Evolutionary conservation across 495 filamentous ascomycete species (phyloP), one percentile per base, ranked within the genome.

Genomic region (Penicillium malachiteum): DNA sequence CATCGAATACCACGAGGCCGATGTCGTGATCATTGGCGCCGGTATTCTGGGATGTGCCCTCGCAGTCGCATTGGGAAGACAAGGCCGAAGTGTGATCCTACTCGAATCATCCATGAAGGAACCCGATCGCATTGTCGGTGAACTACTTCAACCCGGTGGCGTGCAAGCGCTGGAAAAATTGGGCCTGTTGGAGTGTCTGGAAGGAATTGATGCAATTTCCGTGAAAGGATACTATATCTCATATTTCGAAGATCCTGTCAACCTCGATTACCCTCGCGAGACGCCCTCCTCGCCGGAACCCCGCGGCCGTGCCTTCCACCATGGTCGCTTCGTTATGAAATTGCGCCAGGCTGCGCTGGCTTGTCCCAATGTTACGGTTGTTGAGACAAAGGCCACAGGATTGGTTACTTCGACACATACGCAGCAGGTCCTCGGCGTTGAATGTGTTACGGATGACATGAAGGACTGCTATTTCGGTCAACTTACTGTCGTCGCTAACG

Each of bases 101-200:
- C 82, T 98, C 17, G 94, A 98, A 72, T 79, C 79, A 58, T 93
- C 87, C 71, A 76, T 96, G 69, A 92, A 93, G 72, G 90, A 97
- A 75, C 94, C 94, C 11, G 91, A 97, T 76, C 86, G 94, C 52
- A 98, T 98, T 63, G 92, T 98, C 17, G 94, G 94, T 51, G 94
- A 98, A 76, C 73, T 98, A 55, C 74, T 98, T 65, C 94, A 98
- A 69, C 94, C 94, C 4, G 94, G 94, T 32, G 94, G 94, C 40
- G 86, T 96, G 38, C 73, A 79, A 41, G 92, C 95, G 16, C 78
- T 98, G 57, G 80, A 87, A 63, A 84, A 87, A 59, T 75, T 98
- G 49, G 95, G 95, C 7, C 71, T 98, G 48, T 70, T 70, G 42
- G 83, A 90, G 56, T 96, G 92, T 66, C 76, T 98, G 13, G 92